Evolutionary conservation across 164 flowering plant genomes (phyloP).

Genomic region (Annona squamosa): DNA sequence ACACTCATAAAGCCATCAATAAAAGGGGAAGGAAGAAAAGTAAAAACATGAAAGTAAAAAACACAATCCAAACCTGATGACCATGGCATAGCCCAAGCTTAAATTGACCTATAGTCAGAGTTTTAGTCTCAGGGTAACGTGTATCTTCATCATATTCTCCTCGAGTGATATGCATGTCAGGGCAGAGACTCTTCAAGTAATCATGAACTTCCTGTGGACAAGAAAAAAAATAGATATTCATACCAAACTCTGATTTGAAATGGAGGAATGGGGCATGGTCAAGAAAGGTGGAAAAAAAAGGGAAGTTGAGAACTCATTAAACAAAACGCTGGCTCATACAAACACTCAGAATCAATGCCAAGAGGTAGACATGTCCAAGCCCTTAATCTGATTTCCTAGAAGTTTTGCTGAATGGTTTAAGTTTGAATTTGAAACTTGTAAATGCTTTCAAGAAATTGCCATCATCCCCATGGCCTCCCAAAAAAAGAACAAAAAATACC

Average conservation of each 20-base stretch:
- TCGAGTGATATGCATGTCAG: conserved; percentile 74
- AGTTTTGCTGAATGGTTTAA: not conserved
- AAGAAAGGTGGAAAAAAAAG: too few species aligned
- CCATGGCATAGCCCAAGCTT: conserved; percentile 95
- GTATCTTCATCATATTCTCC: conserved; percentile 93
- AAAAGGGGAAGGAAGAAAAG: too few species aligned
- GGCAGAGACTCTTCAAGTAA: conserved; percentile 81
- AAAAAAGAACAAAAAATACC: not conserved
- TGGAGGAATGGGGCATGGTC: too few species aligned
- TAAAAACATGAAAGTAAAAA: not conserved
- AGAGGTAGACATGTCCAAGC: not conserved
- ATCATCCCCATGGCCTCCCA: not conserved
- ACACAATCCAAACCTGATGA: conserved; percentile 61
- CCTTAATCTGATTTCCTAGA: not conserved
- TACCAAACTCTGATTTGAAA: too few species aligned
- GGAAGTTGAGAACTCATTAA: not conserved
- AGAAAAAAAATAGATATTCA: too few species aligned
- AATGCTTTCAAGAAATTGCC: not conserved
- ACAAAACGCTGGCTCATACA: not conserved
- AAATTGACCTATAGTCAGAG: conserved; percentile 87
- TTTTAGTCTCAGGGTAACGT: conserved; percentile 82
- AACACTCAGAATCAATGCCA: not conserved
- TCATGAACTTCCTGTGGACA: conserved; percentile 72
- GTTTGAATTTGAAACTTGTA: not conserved
- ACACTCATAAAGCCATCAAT: not conserved